phyloP scores from a whole-genome alignment of 768 basidiomycete species.

The Antrodiella citrinella region DNA sequence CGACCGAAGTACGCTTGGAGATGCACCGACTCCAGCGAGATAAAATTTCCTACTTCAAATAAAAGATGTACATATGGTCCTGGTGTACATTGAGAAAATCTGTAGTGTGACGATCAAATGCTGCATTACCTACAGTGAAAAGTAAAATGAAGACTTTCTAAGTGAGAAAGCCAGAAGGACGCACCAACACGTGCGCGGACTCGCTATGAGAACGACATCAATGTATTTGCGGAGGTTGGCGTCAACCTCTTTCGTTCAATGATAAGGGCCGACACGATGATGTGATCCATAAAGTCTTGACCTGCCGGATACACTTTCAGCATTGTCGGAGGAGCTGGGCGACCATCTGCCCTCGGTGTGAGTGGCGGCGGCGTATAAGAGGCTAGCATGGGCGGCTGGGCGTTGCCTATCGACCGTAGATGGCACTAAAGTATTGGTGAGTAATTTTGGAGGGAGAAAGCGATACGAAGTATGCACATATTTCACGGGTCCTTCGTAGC shows the following conservation, averaged over 20 bases:
- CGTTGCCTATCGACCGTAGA: conserved; percentile 4
- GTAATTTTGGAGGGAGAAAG: background rate
- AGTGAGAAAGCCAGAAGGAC: too few species aligned
- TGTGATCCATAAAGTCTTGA: conserved; percentile 24
- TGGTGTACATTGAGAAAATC: too few species aligned
- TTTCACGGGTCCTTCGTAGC: conserved; percentile 15
- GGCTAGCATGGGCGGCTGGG: conserved; percentile 8
- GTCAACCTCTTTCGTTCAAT: conserved; percentile 26
- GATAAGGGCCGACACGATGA: conserved; percentile 26
- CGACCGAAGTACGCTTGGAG: too few species aligned
- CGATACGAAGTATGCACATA: conserved; percentile 10
- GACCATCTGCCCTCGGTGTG: conserved; percentile 6
- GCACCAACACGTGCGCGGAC: too few species aligned
- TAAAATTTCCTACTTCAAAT: too few species aligned
- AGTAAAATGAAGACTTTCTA: too few species aligned
- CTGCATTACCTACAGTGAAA: too few species aligned
- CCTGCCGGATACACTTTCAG: conserved; percentile 22
- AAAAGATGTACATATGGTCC: too few species aligned
- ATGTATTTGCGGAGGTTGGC: conserved; percentile 6
- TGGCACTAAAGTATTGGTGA: conserved; percentile 12
- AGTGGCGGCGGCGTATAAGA: conserved; percentile 12
- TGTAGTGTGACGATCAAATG: too few species aligned
- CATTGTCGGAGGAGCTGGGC: conserved; percentile 10
- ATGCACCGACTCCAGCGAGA: too few species aligned
- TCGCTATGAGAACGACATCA: background rate